Evolutionary conservation across 2,329 filamentous ascomycete species (phyloP).

Genomic region (Ceratocystis variospora): DNA sequence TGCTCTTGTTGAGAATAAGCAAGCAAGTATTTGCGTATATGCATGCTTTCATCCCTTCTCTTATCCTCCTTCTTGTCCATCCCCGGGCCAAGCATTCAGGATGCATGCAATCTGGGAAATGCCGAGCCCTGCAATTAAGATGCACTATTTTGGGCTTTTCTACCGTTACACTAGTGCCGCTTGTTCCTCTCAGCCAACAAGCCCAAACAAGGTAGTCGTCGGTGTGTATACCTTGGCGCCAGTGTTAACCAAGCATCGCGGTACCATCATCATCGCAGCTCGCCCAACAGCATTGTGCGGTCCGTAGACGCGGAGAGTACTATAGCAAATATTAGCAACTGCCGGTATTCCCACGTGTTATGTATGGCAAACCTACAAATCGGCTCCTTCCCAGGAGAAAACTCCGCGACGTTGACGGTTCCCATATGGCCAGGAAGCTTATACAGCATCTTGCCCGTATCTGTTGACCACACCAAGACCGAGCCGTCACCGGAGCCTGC

Average conservation of each 20-base stretch:
- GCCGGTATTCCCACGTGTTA: not conserved
- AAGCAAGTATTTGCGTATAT: not conserved
- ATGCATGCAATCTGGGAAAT: not conserved
- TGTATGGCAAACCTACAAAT: conserved; percentile 54
- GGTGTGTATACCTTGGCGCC: not conserved
- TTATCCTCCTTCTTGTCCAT: not conserved
- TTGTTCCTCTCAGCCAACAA: not conserved
- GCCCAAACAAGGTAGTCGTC: not conserved
- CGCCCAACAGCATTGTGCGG: conserved; percentile 68
- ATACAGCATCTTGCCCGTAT: conserved; percentile 80
- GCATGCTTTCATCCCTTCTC: not conserved
- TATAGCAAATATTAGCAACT: conserved; percentile 33
- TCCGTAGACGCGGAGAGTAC: conserved; percentile 87
- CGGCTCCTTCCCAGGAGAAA: conserved; percentile 71
- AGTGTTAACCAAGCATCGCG: no score
- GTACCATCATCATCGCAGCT: conserved; percentile 35
- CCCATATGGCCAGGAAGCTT: conserved; percentile 94
- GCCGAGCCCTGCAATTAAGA: not conserved
- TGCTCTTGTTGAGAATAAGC: not conserved
- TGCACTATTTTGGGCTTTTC: not conserved
- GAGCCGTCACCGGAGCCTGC: conserved; percentile 83
- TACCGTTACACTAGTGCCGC: not conserved
- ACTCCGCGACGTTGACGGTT: conserved; percentile 86
- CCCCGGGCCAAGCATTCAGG: not conserved
- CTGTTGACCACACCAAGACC: conserved; percentile 78